Conservation (phyloP, 2,329 filamentous ascomycete genomes). For the Colletotrichum sp. region DNA sequence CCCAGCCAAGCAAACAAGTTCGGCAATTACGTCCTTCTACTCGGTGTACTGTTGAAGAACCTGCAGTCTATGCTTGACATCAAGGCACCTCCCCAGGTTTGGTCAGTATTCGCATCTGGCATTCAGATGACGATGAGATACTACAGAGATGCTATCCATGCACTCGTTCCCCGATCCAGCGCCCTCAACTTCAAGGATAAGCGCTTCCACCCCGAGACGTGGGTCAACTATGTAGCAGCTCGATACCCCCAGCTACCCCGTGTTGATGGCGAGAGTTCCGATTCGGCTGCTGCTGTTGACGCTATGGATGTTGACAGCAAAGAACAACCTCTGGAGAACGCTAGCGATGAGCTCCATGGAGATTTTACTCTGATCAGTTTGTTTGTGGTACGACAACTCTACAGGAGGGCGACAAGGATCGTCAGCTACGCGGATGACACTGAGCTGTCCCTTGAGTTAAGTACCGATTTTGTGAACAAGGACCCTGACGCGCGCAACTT, state of each 20-base stretch:
- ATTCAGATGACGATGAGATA: conserved; percentile 33
- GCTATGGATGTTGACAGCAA: conserved; percentile 6
- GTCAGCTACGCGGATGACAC: conserved; percentile 23
- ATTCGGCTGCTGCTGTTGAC: background rate
- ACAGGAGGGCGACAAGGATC: conserved; percentile 41
- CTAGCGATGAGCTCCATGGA: conserved; percentile 30
- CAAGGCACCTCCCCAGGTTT: conserved; percentile 35
- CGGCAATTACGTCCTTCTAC: conserved; percentile 45
- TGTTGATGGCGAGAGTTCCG: background rate
- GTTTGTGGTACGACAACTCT: conserved; percentile 43
- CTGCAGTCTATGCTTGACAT: conserved; percentile 39
- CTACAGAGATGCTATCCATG: conserved; percentile 23
- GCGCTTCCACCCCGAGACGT: conserved; percentile 1
- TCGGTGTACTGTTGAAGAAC: conserved; percentile 37
- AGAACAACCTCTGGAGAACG: background rate
- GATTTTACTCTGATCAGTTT: conserved; percentile 46
- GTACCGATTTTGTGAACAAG: conserved; percentile 31
- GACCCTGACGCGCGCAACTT: conserved; percentile 25
- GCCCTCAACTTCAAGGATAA: conserved; percentile 7
- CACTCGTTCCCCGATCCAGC: background rate
- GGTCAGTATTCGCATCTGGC: conserved; percentile 42
- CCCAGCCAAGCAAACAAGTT: conserved; percentile 33
- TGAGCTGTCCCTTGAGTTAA: conserved; percentile 31
- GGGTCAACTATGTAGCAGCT: conserved; percentile 14
- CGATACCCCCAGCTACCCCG: conserved; percentile 2